A percentile compares a stretch with the other conserved stretches of the same genome.
Conservation (phyloP, 2,329 filamentous ascomycete species). For the Bipolaris oryzae region DNA sequence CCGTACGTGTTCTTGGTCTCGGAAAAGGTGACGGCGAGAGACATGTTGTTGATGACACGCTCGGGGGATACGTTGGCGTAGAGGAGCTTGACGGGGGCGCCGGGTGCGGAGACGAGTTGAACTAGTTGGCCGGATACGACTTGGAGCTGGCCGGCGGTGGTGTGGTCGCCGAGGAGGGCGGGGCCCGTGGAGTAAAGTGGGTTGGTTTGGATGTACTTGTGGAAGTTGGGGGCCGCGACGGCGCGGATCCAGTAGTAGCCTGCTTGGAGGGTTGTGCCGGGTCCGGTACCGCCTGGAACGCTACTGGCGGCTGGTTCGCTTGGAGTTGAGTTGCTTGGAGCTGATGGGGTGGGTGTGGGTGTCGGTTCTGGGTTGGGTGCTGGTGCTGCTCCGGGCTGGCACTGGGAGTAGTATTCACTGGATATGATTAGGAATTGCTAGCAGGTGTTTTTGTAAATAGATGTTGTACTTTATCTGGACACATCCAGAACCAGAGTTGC, state of each 20-base stretch:
- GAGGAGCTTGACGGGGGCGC: slow-evolving; percentile 52
- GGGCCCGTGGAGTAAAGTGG: slow-evolving; percentile 51
- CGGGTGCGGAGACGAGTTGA: slow-evolving; percentile 57
- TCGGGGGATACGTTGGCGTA: slow-evolving; percentile 40
- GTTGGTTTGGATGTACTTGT: slow-evolving; percentile 49
- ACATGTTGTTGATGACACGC: slow-evolving; percentile 41
- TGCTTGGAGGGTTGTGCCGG: slow-evolving; percentile 55
- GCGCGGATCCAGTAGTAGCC: slow-evolving; percentile 65
- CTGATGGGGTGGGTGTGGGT: neutral
- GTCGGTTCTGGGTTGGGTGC: slow-evolving; percentile 8
- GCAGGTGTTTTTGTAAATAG: neutral
- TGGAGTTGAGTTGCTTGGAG: slow-evolving; percentile 6
- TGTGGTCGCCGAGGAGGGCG: slow-evolving; percentile 59
- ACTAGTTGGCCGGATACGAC: slow-evolving; percentile 63
- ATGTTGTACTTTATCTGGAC: slow-evolving; percentile 38
- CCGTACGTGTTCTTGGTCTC: slow-evolving; percentile 61
- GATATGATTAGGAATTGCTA: slow-evolving; percentile 8
- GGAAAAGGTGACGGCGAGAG: slow-evolving; percentile 60
- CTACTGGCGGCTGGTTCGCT: slow-evolving; percentile 30
- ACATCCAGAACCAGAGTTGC: slow-evolving; percentile 35
- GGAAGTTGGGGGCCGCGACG: slow-evolving; percentile 62
- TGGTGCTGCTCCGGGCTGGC: slow-evolving; percentile 46
- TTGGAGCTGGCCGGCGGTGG: slow-evolving; percentile 64
- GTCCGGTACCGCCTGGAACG: slow-evolving; percentile 40
- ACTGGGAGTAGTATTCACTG: slow-evolving; percentile 50